These are phyloP conservation scores for Kurtzmaniella quercitrusa DNA, from an alignment of 1,139 yeast genomes.

Conservation along the genomic window DNA sequence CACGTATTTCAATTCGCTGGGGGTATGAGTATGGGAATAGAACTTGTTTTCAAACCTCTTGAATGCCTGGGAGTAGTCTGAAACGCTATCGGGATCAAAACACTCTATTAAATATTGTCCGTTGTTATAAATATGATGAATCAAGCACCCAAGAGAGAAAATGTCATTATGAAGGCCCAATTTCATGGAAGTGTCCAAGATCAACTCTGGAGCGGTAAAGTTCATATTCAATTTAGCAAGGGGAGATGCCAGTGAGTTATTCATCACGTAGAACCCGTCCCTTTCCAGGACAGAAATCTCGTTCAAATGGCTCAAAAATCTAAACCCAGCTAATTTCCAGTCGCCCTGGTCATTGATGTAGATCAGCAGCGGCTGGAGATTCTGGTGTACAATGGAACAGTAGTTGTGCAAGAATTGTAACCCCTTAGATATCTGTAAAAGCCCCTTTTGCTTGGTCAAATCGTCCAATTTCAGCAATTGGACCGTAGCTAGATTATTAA, in stretches of 20 bases:
- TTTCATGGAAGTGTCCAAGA: slow-evolving; percentile 48
- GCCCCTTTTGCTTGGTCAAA: slow-evolving; percentile 77
- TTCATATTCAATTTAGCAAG: slow-evolving; percentile 70
- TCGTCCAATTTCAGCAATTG: slow-evolving; percentile 49
- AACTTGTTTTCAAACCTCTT: slow-evolving; percentile 36
- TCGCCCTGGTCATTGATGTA: slow-evolving; percentile 82
- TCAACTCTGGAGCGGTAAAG: slow-evolving; percentile 73
- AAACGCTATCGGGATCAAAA: slow-evolving; percentile 41
- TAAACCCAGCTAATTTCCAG: slow-evolving; percentile 86
- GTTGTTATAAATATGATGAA: slow-evolving; percentile 58
- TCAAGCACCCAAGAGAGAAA: slow-evolving; percentile 78
- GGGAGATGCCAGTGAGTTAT: slow-evolving; percentile 73
- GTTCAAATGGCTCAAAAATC: slow-evolving; percentile 54
- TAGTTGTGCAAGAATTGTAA: slow-evolving; percentile 76
- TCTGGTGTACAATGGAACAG: slow-evolving; percentile 72
- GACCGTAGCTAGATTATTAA: slow-evolving; percentile 53
- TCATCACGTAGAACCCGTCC: slow-evolving; percentile 55
- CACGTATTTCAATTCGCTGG: slow-evolving; percentile 40
- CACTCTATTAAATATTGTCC: slow-evolving; percentile 47
- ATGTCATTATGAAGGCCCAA: slow-evolving; percentile 71
- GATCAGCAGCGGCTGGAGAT: slow-evolving; percentile 73
- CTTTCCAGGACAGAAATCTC: slow-evolving; percentile 45
- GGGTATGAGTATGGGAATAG: slow-evolving; percentile 31
- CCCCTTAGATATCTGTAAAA: slow-evolving; percentile 74
- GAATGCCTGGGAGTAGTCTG: slow-evolving; percentile 47